phyloP scores from a whole-genome alignment of 2,329 filamentous ascomycete species.

The Diaporthe velutina region DNA sequence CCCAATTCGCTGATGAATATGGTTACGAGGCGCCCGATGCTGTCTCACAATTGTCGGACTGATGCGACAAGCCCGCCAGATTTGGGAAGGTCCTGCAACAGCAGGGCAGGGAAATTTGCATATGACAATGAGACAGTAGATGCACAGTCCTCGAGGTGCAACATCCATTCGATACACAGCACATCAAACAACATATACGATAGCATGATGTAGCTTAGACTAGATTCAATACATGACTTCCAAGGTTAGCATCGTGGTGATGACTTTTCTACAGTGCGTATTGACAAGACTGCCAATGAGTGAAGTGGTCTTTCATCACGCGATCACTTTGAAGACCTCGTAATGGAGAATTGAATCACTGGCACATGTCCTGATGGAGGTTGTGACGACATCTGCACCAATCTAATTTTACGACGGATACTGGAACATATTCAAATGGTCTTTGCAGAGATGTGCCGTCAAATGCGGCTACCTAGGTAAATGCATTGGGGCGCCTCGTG shows the following conservation, averaged over 20 bases:
- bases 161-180: not conserved
- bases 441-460: too few relatives aligned
- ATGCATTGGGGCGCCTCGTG: too few relatives aligned
- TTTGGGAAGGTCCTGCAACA: not conserved
- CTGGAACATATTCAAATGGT: too few relatives aligned
- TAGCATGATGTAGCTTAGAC: not conserved
- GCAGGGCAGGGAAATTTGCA: not conserved
- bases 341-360: too few relatives aligned
- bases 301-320: not conserved
- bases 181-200: not conserved
- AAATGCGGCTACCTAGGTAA: too few relatives aligned
- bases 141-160: not conserved
- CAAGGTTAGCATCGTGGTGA: not conserved
- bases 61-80: not conserved
- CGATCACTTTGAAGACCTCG: not conserved
- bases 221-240: slow-evolving; percentile 7
- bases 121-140: too few relatives aligned
- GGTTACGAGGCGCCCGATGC: slow-evolving; percentile 9
- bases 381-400: not conserved
- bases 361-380: too few relatives aligned
- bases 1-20: slow-evolving; percentile 19
- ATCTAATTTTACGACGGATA: not conserved
- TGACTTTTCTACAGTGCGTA: not conserved
- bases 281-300: not conserved
- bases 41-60: slow-evolving; percentile 7